Base-by-base conservation (phyloP, 177 flowering plant genomes). In the Vitis hybrid region DNA sequence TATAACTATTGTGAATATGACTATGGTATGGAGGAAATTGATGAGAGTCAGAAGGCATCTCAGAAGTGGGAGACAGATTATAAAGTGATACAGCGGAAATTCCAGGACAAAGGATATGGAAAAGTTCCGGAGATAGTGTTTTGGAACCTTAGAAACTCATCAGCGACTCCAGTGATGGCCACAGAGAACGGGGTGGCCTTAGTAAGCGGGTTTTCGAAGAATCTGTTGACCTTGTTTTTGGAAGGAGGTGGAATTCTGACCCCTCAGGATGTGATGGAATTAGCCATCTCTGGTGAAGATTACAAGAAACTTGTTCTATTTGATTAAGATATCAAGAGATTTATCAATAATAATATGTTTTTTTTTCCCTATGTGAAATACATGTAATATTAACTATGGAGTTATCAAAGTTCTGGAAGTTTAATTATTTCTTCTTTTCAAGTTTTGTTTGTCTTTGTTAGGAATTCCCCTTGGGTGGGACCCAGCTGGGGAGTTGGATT, bases 161-260 rank as follows among this genome's bases (percentile, higher is more conserved):
- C 49, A 2, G 68, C 85, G 5, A 82, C 83, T 18, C 81, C 79
- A 11, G 81, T 75, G 54, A 15, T 11, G 11, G 56, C 58, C 2
- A 27, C 16, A 6, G 77, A 77, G 69, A 56, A 35, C 6, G 83
- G 83, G 9, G 85, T 82, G 16, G 83, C 85, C 2, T 67, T 82
- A 24, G 74, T 82, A 3, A 80, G 85, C 15, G 83, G 83, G 40
- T 82, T 79, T 32, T 80, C 81, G 12, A 82, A 79, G 79, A 79
- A 79, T 57, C 18, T 82, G 56, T n/a, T 79, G 64, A 82, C 66
- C 8, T 8, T 81, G 64, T 81, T 81, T 73, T 60, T 81, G 75
- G 81, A 81, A 27, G 71, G 55, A 24, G 80, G 61, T 50, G 82
- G 82, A 55, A 67, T 61, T 12, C 18, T 81, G 19, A 62, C 62